Conservation (phyloP, 129 eudicot species). For the Scalesia atractyloides region DNA sequence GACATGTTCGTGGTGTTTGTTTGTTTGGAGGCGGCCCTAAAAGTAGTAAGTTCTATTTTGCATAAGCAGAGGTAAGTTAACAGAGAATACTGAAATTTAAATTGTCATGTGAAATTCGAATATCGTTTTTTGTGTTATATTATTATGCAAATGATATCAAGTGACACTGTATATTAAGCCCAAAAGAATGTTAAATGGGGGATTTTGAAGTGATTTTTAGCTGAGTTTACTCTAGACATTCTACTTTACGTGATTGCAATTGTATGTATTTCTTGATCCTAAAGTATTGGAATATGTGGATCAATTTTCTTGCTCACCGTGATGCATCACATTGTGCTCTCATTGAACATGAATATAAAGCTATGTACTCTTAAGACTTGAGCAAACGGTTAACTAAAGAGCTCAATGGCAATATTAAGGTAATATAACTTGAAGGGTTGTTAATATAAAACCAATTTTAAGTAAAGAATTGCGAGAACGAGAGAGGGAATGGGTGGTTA, state of each 20-base stretch:
- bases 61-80: no score
- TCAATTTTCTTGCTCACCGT: conserved; percentile 79
- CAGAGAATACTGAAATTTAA: no score
- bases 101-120: not conserved
- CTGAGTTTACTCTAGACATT: not conserved
- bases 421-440: conserved; percentile 12
- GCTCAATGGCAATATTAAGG: conserved; percentile 69
- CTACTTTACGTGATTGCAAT: not conserved
- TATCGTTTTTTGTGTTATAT: not conserved
- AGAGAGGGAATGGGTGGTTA: no score
- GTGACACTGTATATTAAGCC: not conserved
- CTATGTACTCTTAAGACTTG: conserved; percentile 56
- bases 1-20: no score
- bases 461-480: no score
- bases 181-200: not conserved
- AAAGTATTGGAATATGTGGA: no score
- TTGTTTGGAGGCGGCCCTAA: no score
- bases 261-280: no score
- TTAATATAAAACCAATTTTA: no score
- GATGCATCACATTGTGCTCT: conserved; percentile 68
- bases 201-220: not conserved
- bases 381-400: conserved; percentile 55
- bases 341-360: conserved; percentile 61
- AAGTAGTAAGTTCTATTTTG: no score
- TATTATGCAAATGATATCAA: no score